Base-by-base conservation (phyloP, 2,329 filamentous ascomycete genomes). In the Phialophora chinensis region DNA sequence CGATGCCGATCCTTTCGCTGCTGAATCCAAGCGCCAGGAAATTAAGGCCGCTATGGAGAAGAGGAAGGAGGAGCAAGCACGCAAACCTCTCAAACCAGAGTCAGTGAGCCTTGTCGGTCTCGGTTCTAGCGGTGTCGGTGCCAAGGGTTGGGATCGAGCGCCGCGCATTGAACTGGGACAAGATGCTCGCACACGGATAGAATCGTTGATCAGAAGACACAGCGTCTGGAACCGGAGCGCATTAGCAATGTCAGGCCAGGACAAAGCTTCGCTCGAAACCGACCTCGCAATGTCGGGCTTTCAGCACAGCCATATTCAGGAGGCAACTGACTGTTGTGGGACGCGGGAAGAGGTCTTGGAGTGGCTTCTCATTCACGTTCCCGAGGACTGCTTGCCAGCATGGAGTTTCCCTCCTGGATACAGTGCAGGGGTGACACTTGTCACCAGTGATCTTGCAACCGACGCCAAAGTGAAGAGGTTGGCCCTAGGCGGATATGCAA, bases 361-460 rank as follows among this genome's bases (percentile, higher is more conserved):
- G 77, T 99, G 95, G 95, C 85, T 99, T 17, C 85, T 99, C 57
- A 93, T 98, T 60, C 94, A 99, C 78, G 93, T 99, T 2, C 95
- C 95, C 0, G 95, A 99, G 76, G 95, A 99, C 75, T 95, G 98
- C 74, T 81, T 98, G n/a, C 95, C 95, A 0, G 83, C 86, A 6
- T 98, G 94, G 93, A 92, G 92, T 72, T 81, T 99, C 50, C 95
- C 95, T 0, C 93, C 96, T 78, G 91, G 89, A 68, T 99, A 99
- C 77, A 89, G 91, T 11, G 94, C 93, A 31, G 95, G 95, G 25
- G 89, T 98, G 29, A 92, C 90, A 53, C 89, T 99, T 70, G 94
- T 89, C 0, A 91, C 91, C 59, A 90, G 89, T 6, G 90, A 97
- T 75, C 78, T 97, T 67, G 91, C 88, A 75, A 87, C 88, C 72